Evolutionary conservation across 2,329 filamentous ascomycete species (phyloP).

Genomic region (Immersiporthe knoxdaviesiana): DNA sequence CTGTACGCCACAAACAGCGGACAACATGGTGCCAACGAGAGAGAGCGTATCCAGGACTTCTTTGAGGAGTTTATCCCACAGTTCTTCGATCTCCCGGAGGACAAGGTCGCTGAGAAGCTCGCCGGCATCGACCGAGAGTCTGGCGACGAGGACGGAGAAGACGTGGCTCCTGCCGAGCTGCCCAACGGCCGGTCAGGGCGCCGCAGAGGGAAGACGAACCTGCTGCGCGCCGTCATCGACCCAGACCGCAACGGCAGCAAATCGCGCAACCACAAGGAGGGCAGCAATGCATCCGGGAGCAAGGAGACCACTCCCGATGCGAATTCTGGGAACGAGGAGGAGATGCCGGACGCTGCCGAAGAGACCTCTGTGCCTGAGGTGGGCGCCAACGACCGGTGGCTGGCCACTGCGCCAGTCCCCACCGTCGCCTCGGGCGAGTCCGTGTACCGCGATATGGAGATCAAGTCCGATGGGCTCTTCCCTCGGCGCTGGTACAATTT

Average conservation of each 20-base stretch:
- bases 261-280: constrained; percentile 74
- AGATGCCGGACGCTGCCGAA: constrained; percentile 65
- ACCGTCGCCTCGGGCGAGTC: constrained; percentile 58
- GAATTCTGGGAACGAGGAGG: constrained; percentile 76
- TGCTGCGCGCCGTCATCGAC: constrained; percentile 86
- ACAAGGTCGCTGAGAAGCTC: constrained; percentile 68
- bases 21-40: constrained; percentile 72
- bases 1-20: constrained; percentile 69
- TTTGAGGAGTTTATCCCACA: constrained; percentile 75
- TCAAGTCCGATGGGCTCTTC: constrained; percentile 80
- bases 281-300: constrained; percentile 75
- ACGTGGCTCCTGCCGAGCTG: constrained; percentile 70
- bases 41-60: constrained; percentile 74
- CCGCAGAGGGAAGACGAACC: constrained; percentile 75
- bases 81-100: constrained; percentile 77
- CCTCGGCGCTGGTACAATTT: constrained; percentile 82
- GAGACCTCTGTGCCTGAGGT: constrained; percentile 64
- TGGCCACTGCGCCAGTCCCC: constrained; percentile 63
- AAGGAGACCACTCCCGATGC: constrained; percentile 89
- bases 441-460: constrained; percentile 63
- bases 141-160: constrained; percentile 78
- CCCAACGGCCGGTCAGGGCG: constrained; percentile 67
- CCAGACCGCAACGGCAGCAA: constrained; percentile 72
- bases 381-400: constrained; percentile 62
- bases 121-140: constrained; percentile 71